Evolutionary conservation across 371 early-diverging fungal genomes (phyloP), one percentile per base, ranked within the genome.

Genomic region (Apophysomyces trapeziformis): DNA sequence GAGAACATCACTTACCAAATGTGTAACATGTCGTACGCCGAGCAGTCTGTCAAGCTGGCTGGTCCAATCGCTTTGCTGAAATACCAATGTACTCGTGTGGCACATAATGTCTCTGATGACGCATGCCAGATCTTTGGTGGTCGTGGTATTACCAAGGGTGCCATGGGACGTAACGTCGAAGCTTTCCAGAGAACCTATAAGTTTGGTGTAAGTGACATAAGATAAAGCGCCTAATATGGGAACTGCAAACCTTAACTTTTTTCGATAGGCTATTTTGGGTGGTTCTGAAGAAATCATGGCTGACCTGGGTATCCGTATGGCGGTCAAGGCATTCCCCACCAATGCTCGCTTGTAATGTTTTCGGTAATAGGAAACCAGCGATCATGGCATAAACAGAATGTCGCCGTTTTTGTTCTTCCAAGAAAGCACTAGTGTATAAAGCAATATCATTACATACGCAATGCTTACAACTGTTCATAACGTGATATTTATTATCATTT

Each of bases 241-340:
- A 26, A 26, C 3, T 26, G 32, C 1, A 26, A 26, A 38, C 87
- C 56, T 45, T 12, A 63, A 41, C 44, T 8, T 88, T 65, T 36
- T 63, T 26, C 16, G 57, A 54, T 32, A 61, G 61, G 91, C 94
- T 39, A 93, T 93, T 61, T 91, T 92, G 37, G 93, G 93, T 65
- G 95, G 94, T 26, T 88, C 91, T 6, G 95, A 95, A 75, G 93
- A 93, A 68, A 70, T 78, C 57, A 75, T 78, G 78, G 76, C 76
- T 54, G 78, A 78, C 45, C 70, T 78, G 13, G 76, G 79, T 70
- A 64, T 79, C 38, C 72, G 76, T 44, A 77, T 77, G 64, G 80
- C 77, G 36, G 69, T 80, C 66, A 72, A 68, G 43, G 63, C 64
- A 12, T 78, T 70, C 66, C 78, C 78, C 46, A 46, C 45, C n/a